A percentile compares a stretch with the other conserved stretches of the same genome.
Conservation (phyloP, 2,329 filamentous ascomycete species). For the Stachybotrys chartarum region DNA sequence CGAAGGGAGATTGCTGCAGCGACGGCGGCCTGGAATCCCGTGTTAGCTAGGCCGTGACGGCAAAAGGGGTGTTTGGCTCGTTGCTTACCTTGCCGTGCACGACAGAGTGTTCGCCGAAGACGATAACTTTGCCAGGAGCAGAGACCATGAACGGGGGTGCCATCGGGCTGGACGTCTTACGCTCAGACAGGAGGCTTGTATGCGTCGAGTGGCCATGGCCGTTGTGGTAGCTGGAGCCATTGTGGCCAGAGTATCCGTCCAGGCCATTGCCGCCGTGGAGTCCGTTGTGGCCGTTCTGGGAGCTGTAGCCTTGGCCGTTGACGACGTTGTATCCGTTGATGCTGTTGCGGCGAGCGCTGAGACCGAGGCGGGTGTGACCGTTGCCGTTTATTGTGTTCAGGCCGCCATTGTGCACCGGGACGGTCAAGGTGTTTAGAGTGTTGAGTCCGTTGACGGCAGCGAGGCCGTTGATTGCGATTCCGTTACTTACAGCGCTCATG, state of each 20-base stretch:
- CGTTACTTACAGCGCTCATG: neutral
- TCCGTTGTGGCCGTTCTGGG: slow-evolving; percentile 5
- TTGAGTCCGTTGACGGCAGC: neutral
- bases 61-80: neutral
- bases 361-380: neutral
- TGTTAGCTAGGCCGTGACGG: slow-evolving; percentile 8
- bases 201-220: slow-evolving; percentile 25
- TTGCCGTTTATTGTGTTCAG: neutral
- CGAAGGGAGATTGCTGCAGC: slow-evolving; percentile 91
- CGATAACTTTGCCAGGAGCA: slow-evolving; percentile 94
- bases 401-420: neutral
- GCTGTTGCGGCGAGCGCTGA: slow-evolving; percentile 8
- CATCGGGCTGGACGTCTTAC: slow-evolving; percentile 58
- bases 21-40: slow-evolving; percentile 63
- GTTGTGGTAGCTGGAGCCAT: slow-evolving; percentile 21
- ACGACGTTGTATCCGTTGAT: slow-evolving; percentile 10
- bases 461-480: neutral
- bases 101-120: slow-evolving; percentile 97
- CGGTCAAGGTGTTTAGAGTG: neutral
- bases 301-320: slow-evolving; percentile 6
- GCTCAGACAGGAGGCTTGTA: slow-evolving; percentile 31
- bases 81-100: slow-evolving; percentile 78
- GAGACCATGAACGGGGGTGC: slow-evolving; percentile 96
- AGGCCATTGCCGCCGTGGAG: slow-evolving; percentile 13
- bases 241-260: slow-evolving; percentile 11